Evolutionary conservation across 106 monocot species (phyloP), one percentile per base, ranked within the genome.

Genomic region (Dendrobium catenatum): DNA sequence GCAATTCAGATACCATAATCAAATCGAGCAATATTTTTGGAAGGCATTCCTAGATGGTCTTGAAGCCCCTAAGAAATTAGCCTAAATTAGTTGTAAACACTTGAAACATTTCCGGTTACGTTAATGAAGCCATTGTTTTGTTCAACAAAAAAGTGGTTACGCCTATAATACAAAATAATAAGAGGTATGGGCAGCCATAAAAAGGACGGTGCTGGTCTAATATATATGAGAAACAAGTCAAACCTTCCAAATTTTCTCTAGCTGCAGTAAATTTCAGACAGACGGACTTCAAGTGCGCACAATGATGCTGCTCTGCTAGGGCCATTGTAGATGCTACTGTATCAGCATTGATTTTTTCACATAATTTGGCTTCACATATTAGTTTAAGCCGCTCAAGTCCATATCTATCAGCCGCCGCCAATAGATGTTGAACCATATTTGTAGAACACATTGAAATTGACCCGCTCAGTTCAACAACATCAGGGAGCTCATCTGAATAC

Each of bases 351-450:
- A 95, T 73, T 78, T 88, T 84, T 80, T 87, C 85, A 70, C 87
- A 92, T 58, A 95, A 80, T 72, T 84, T 89, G 74, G 86, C 86
- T 86, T 95, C 95, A 66, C 95, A 95, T 79, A 95, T 40, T 64
- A 88, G 37, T 42, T 89, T 92, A 46, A 95, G 72, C 48, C 95
- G 85, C 7, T 92, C 95, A 72, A 95, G 67, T 41, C 95, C 95
- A 89, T 88, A 95, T 48, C 89, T 84, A 78, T 95, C 95, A 78
- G 95, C 88, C 11, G 95, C 95, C 68, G 92, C 95, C 83, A 95
- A 86, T 66, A 92, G 85, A 88, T 92, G 90, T 67, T 95, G 92
- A 9, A 86, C 73, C 80, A 95, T 73, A 40, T 89, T 85, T 19
- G 95, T 86, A 68, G 85, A 89, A 55, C 86, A 83, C 49, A 79